These are phyloP conservation scores for Alternaria sp. DNA, from an alignment of 2,329 filamentous ascomycete genomes.

Conservation along the genomic window DNA sequence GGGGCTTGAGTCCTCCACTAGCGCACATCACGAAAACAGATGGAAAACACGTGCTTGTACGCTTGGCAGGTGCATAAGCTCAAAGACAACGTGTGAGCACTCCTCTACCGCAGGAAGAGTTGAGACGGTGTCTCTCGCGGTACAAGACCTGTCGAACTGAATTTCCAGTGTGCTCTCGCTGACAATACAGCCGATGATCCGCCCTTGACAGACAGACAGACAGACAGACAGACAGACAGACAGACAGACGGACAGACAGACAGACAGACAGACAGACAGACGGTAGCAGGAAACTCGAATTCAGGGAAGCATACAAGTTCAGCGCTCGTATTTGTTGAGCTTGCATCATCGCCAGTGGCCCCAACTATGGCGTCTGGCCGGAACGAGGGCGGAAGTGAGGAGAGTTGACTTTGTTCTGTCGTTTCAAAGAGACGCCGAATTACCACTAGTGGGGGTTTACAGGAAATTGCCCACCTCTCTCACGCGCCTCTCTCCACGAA, in stretches of 20 bases:
- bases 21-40: constrained; percentile 10
- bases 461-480: constrained; percentile 11
- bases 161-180: neutral
- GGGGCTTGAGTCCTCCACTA: neutral
- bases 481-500: constrained; percentile 4
- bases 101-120: neutral
- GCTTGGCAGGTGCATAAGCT: constrained; percentile 7
- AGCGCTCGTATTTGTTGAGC: neutral
- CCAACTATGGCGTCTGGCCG: neutral
- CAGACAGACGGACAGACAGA: too few relatives aligned
- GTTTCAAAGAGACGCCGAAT: constrained; percentile 5
- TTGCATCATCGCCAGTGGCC: neutral
- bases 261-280: neutral
- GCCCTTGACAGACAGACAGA: neutral
- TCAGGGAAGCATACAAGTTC: neutral
- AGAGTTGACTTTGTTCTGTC: constrained; percentile 1
- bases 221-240: too few relatives aligned
- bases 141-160: constrained; percentile 5
- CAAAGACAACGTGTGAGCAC: neutral
- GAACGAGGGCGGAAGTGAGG: constrained; percentile 1
- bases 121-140: constrained; percentile 6
- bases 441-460: constrained; percentile 9
- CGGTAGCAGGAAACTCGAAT: neutral
- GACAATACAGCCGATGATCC: neutral
- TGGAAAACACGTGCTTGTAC: constrained; percentile 4